Base-by-base conservation (phyloP, 345 rosid genomes). In the Salix exigua region DNA sequence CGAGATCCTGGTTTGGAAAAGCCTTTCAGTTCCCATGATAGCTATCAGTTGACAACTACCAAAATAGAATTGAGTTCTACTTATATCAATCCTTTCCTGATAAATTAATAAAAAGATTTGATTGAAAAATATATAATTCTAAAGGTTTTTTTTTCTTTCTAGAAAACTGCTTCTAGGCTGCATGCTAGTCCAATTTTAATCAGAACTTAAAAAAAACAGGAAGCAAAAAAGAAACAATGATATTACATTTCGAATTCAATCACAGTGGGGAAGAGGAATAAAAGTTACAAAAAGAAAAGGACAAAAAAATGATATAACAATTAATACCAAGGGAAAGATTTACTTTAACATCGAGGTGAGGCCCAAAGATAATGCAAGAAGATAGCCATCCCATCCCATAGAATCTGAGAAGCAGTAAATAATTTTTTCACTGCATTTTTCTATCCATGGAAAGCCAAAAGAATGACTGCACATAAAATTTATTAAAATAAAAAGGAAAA, bases 321-420 rank as follows among this genome's bases (percentile, higher is more conserved):
- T 46, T 46, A 3, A 46, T 14, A 46, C 51, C 18, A 60, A 71
- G 50, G 42, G 5, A 26, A 72, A 79, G 37, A 79, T 55, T 88
- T 90, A 94, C 97, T 94, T 94, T 62, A 90, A 40, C 63, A 90
- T 76, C 69, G 98, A 91, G 75, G 83, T 79, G 69, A 90, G 83
- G 82, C 97, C 94, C 78, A 94, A 85, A 40, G 89, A 84, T 75
- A 89, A 66, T 68, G 97, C 98, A 63, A 94, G 88, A 65, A 86
- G 58, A 79, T 83, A 90, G 72, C 97, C 97, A 81, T 85, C 73
- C 73, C 83, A 82, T 78, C 79, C 72, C 81, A 79, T 83, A 64
- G 96, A 90, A 87, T 91, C 97, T 94, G 88, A 68, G 69, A 77
- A 73, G 73, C 30, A 18, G 19, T 55, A 75, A 60, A 46, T 21